These are phyloP conservation scores for Coemansia javaensis DNA, from an alignment of 192 early-diverging fungal species.

Conservation along the genomic window DNA sequence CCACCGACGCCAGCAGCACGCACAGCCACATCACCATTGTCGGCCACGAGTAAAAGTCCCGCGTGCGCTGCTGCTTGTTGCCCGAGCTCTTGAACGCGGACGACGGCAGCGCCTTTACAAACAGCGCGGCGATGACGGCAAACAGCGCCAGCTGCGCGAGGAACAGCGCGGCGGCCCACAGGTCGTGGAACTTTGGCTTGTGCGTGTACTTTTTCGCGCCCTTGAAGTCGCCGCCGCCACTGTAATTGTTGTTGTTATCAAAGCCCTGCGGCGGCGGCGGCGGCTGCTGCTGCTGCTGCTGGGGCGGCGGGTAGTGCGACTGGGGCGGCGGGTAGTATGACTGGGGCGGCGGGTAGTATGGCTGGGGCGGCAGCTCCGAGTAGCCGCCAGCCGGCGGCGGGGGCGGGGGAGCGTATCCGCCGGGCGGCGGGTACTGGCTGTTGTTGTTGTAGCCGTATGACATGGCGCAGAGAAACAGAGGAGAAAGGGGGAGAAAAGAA, in stretches of 20 bases:
- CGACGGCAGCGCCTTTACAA: conserved; percentile 41
- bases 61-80: conserved; percentile 14
- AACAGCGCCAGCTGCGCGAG: conserved; percentile 44
- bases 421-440: conserved; percentile 17
- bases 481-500: background rate
- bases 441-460: conserved; percentile 21
- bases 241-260: conserved; percentile 1
- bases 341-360: conserved; percentile 13
- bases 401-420: conserved; percentile 3
- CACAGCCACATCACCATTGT: conserved; percentile 52
- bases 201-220: conserved; percentile 48
- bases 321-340: conserved; percentile 12
- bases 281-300: background rate
- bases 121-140: conserved; percentile 38
- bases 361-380: background rate
- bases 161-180: conserved; percentile 50
- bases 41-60: conserved; percentile 50
- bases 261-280: conserved; percentile 2
- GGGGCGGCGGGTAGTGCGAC: background rate
- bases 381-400: conserved; percentile 7
- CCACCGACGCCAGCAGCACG: conserved; percentile 45
- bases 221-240: conserved; percentile 20
- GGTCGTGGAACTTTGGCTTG: conserved; percentile 49
- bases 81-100: conserved; percentile 40
- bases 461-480: conserved; percentile 6